These are phyloP conservation scores for Candida boleticola DNA, from an alignment of 805 yeast genomes.

Conservation along the genomic window DNA sequence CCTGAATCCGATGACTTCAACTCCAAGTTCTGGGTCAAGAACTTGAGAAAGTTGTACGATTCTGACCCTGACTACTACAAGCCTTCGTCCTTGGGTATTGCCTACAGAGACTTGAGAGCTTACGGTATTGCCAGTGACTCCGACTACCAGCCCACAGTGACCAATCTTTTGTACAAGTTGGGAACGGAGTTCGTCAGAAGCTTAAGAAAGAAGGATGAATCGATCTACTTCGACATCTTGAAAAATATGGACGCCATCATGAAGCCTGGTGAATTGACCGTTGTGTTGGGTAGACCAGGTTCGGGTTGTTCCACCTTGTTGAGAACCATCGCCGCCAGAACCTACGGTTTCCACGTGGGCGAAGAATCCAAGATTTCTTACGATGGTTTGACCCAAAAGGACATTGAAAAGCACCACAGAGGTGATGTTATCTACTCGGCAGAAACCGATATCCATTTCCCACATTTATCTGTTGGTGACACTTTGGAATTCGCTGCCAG, in stretches of 20 bases:
- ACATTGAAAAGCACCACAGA: conserved; percentile 27
- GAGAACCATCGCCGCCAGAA: conserved; percentile 36
- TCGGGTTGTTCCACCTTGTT: conserved; percentile 41
- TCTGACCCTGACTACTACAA: conserved; percentile 62
- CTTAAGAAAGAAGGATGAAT: conserved; percentile 19
- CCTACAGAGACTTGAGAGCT: conserved; percentile 57
- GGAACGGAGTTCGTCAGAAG: conserved; percentile 15
- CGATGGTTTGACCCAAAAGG: conserved; percentile 31
- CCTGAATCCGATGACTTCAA: conserved; percentile 60
- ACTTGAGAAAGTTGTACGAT: conserved; percentile 51
- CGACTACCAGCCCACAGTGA: conserved; percentile 61
- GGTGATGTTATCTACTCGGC: conserved; percentile 46
- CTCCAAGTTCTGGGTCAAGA: conserved; percentile 66
- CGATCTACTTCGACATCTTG: conserved; percentile 29
- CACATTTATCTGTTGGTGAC: conserved; percentile 53
- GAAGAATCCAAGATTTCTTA: conserved; percentile 29
- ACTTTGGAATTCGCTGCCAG: conserved; percentile 55
- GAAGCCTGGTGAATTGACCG: conserved; percentile 39
- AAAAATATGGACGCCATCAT: conserved; percentile 35
- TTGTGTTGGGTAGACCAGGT: conserved; percentile 42
- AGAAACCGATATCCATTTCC: conserved; percentile 57
- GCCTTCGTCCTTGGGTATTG: conserved; percentile 58
- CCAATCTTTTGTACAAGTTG: conserved; percentile 37
- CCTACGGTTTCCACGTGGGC: conserved; percentile 37
- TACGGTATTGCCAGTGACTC: conserved; percentile 66